Base-by-base conservation (phyloP, 2,329 filamentous ascomycete genomes). In the Botrytis elliptica region DNA sequence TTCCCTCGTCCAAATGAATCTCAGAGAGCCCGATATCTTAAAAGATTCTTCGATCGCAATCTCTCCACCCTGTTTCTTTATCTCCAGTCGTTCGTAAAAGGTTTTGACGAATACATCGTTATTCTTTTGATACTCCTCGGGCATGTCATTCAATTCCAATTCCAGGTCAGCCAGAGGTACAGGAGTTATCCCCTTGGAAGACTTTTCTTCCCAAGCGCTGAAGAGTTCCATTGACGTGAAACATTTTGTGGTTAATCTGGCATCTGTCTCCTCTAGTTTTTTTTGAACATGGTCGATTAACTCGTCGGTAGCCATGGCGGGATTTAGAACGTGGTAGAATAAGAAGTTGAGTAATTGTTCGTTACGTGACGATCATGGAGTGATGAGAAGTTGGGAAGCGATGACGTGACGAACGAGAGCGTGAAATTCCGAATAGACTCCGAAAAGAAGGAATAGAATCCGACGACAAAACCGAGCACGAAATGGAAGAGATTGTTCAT, bases 181-280 rank as follows among this genome's bases (percentile, higher is more conserved):
- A 55, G 16, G n/a, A 14, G 1, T 55, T 33, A 3, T 29, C 12
- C n/a, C 25, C 5, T 33, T 8, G 22, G 12, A 0, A 29, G 2
- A 16, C 0, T 57, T 7, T 14, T 0, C 1, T 5, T 57, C 12
- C 55, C 16, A 57, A 57, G 7, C 0, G 6, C 18, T 1, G 55
- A 2, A 29, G 14, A 14, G 6, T 3, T 1, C 18, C 5, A 33
- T 57, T 29, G 55, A 57, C 7, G 55, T 4, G 55, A 29, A 57
- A 57, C n/a, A 16, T 57, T 33, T 57, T 29, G n/a, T 57, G n/a
- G 4, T 33, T 7, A 33, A 9, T 57, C 6, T 57, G 9, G 55
- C n/a, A 57, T 33, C 25, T 29, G 6, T 29, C 14, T 57, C 55
- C 7, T 57, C n/a, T 8, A 29, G n/a, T 57, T 57, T 57, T 0